Percentiles rank a stretch among this genome's conserved stretches.
Evolutionary conservation across 192 early-diverging fungal species (phyloP).

Genomic region (Podila clonocystis): DNA sequence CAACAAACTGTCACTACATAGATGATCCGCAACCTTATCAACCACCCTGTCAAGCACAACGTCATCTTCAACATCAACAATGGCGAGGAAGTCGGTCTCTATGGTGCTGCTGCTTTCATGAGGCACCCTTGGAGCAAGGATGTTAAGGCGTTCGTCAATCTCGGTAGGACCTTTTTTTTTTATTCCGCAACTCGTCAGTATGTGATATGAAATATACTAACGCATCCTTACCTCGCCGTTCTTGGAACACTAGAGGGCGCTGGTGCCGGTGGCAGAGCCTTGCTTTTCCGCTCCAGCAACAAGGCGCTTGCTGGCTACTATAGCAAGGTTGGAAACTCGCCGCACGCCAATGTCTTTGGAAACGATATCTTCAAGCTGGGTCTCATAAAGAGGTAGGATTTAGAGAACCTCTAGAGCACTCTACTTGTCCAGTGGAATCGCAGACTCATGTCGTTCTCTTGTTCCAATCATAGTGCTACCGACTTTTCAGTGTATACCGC

Average conservation of each 20-base stretch:
- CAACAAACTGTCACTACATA: background rate
- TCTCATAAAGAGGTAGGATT: constrained; percentile 60
- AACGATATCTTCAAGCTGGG: constrained; percentile 70
- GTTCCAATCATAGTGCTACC: constrained; percentile 55
- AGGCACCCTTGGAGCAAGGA: constrained; percentile 71
- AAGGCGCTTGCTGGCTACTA: constrained; percentile 47
- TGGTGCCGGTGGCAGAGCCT: constrained; percentile 74
- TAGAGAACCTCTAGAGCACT: background rate
- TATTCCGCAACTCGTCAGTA: background rate
- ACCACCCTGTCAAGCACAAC: constrained; percentile 66
- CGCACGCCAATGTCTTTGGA: constrained; percentile 71
- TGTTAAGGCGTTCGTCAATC: constrained; percentile 73
- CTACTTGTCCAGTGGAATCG: background rate
- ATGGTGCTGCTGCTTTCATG: constrained; percentile 70
- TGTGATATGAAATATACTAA: background rate
- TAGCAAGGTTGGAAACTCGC: constrained; percentile 58
- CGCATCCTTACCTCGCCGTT: background rate
- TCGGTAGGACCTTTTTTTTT: constrained; percentile 45
- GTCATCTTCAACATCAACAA: constrained; percentile 80
- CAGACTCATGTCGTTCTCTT: background rate
- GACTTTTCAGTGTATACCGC: constrained; percentile 73
- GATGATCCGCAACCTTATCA: constrained; percentile 67
- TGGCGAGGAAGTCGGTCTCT: constrained; percentile 73
- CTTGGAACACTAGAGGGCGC: constrained; percentile 62
- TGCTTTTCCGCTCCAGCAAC: constrained; percentile 67